Evolutionary conservation across 371 early-diverging fungal species (phyloP).

Genomic region (Neoconidiobolus thromboides): DNA sequence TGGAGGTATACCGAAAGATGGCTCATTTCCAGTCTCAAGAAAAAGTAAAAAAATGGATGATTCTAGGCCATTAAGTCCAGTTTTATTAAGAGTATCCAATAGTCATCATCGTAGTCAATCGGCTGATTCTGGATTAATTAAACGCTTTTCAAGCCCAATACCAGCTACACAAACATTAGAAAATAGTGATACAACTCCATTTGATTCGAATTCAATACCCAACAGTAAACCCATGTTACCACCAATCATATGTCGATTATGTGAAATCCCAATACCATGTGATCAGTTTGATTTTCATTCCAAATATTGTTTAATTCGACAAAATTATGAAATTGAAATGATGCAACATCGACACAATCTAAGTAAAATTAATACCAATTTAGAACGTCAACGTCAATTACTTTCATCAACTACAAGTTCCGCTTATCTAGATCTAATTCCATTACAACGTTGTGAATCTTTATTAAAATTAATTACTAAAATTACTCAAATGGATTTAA

Average conservation of each 20-base stretch:
- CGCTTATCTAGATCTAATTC: background rate
- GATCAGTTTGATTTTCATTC: conserved; percentile 33
- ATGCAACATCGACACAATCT: background rate
- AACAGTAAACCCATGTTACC: background rate
- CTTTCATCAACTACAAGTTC: background rate
- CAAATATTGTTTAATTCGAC: conserved; percentile 31
- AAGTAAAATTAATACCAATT: background rate
- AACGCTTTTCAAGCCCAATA: background rate
- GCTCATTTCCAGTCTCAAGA: too few species aligned
- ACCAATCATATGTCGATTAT: conserved; percentile 38
- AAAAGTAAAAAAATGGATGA: background rate
- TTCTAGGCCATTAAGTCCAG: background rate
- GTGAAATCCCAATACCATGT: conserved; percentile 34
- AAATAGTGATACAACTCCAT: background rate
- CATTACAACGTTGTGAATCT: background rate
- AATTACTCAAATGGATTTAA: background rate
- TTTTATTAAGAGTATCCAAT: background rate
- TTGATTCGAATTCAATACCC: background rate
- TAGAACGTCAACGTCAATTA: background rate
- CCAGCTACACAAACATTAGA: too few species aligned
- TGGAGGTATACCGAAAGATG: too few species aligned
- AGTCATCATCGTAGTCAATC: conserved; percentile 3
- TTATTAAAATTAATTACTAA: background rate
- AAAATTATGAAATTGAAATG: conserved; percentile 9
- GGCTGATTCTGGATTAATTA: conserved; percentile 1